phyloP scores from a whole-genome alignment of 176 grass and related monocot genomes.

The Pharus latifolius region DNA sequence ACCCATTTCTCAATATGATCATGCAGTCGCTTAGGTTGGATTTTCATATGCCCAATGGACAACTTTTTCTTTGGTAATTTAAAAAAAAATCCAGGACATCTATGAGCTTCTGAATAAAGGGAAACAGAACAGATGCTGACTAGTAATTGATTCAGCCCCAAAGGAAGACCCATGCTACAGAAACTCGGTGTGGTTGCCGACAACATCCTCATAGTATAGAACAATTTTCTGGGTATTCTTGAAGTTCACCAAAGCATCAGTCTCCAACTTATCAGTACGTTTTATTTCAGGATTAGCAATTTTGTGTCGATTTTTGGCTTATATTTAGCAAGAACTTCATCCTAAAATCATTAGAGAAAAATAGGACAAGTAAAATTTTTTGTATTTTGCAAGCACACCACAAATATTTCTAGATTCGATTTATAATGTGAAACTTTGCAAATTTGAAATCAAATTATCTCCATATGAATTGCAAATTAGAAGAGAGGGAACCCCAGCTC shows the following conservation, averaged over 20 bases:
- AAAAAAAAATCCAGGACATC: conserved; percentile 80
- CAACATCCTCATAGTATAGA: conserved; percentile 91
- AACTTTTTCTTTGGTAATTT: conserved; percentile 55
- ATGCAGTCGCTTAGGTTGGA: conserved; percentile 56
- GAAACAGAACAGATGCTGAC: background rate
- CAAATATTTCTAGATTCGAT: background rate
- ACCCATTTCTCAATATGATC: conserved; percentile 83
- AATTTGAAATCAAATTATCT: background rate
- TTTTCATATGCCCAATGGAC: conserved; percentile 77
- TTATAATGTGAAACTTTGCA: background rate
- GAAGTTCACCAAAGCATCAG: conserved; percentile 59
- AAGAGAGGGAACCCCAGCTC: conserved; percentile 38
- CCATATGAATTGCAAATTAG: background rate
- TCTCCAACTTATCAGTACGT: conserved; percentile 35
- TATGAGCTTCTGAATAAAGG: conserved; percentile 64
- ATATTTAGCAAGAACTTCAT: conserved; percentile 71
- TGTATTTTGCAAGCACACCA: background rate
- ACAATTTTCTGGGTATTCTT: conserved; percentile 57
- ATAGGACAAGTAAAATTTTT: conserved; percentile 4
- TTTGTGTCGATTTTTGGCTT: conserved; percentile 61
- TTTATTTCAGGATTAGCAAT: conserved; percentile 39
- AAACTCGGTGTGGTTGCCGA: conserved; percentile 44
- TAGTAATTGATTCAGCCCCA: background rate
- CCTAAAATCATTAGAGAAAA: conserved; percentile 25
- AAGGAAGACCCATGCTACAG: background rate